Conservation (phyloP, 306 rosid genomes). For the Purshia tridentata region DNA sequence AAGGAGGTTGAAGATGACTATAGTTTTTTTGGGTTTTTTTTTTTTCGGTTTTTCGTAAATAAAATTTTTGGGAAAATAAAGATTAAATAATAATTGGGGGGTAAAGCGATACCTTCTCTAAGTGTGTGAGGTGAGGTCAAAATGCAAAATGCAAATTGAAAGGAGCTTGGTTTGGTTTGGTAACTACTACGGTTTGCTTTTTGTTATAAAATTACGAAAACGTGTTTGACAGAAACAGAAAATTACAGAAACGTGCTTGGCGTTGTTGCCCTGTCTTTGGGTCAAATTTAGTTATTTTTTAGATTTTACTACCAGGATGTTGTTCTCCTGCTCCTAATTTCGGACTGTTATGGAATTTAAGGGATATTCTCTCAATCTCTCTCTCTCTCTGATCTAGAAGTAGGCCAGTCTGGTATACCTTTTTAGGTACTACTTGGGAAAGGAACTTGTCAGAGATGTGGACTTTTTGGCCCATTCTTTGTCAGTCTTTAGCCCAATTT, state of each 20-base stretch:
- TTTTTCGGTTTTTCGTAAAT: neutral
- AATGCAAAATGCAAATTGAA: neutral
- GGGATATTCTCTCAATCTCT: neutral
- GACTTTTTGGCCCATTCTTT: neutral
- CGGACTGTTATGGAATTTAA: neutral
- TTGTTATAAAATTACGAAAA: neutral
- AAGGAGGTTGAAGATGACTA: conserved; percentile 22
- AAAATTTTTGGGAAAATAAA: neutral
- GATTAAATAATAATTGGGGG: conserved; percentile 8
- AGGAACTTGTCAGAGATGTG: neutral
- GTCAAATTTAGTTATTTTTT: neutral
- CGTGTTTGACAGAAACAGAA: neutral
- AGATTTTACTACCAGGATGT: neutral
- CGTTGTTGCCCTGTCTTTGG: too few species aligned
- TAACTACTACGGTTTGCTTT: neutral
- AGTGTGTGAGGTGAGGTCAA: neutral
- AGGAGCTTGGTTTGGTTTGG: neutral
- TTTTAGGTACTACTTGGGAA: neutral
- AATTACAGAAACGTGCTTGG: neutral
- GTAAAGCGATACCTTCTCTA: conserved; percentile 34
- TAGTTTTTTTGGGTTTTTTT: neutral
- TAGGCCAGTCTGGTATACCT: neutral
- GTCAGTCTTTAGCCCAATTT: neutral
- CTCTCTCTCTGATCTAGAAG: neutral
- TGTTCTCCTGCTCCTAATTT: neutral